Percentiles rank a stretch among this genome's conserved stretches.
Conservation (phyloP, 192 early-diverging fungal genomes). For the Podila minutissima region DNA sequence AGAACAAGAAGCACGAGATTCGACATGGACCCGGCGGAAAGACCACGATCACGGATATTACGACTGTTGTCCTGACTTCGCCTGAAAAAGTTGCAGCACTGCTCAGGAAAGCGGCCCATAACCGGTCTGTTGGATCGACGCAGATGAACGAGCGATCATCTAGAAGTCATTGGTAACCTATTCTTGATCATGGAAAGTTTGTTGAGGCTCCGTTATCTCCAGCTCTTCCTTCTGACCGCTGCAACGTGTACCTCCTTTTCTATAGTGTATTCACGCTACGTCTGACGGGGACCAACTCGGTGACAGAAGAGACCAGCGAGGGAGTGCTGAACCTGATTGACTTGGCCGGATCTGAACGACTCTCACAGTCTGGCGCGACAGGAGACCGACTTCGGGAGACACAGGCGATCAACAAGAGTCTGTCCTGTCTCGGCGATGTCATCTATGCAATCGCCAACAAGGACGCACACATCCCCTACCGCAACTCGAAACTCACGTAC, state of each 20-base stretch:
- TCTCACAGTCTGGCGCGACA: constrained; percentile 82
- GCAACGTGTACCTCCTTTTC: background rate
- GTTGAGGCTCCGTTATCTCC: background rate
- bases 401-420: constrained; percentile 95
- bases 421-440: constrained; percentile 91
- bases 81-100: constrained; percentile 78
- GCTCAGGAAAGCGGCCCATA: constrained; percentile 78
- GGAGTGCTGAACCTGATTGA: constrained; percentile 95
- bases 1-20: constrained; percentile 84
- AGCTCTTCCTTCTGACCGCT: background rate
- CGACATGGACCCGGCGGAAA: constrained; percentile 81
- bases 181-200: background rate
- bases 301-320: constrained; percentile 75
- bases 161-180: constrained; percentile 76
- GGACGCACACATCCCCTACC: constrained; percentile 87
- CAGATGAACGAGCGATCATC: constrained; percentile 95
- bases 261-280: constrained; percentile 90
- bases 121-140: constrained; percentile 92
- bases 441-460: constrained; percentile 85
- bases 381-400: constrained; percentile 93
- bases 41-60: constrained; percentile 82
- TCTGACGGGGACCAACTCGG: constrained; percentile 75
- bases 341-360: constrained; percentile 92
- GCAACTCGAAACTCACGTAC: constrained; percentile 92
- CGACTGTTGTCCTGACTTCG: constrained; percentile 74